These are phyloP conservation scores for Populus hybrid DNA, from an alignment of 441 rosid genomes.

Conservation along the genomic window DNA sequence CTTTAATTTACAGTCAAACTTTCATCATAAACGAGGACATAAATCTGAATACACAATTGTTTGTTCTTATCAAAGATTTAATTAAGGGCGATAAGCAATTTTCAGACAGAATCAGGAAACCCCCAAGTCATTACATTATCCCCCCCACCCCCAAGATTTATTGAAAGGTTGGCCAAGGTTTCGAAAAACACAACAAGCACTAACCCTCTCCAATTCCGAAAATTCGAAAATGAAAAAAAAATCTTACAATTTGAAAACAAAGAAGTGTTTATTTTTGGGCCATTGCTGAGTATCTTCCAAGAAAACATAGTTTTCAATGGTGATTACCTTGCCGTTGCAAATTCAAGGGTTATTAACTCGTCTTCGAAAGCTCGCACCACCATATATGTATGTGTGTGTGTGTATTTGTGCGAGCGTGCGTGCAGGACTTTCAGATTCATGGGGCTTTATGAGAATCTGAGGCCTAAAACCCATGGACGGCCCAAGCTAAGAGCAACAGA, in stretches of 20 bases:
- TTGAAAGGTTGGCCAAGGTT: no score
- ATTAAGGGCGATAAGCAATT: background rate
- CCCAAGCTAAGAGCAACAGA: background rate
- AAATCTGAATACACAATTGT: background rate
- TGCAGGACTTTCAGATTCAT: background rate
- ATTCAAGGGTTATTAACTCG: no score
- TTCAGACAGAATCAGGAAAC: background rate
- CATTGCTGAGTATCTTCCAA: background rate
- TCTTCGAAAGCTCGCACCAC: no score
- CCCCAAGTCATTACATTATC: background rate
- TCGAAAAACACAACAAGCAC: no score
- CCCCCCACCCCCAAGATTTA: no score
- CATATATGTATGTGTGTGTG: no score
- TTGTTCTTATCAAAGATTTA: background rate
- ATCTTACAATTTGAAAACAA: no score
- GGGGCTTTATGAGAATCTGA: background rate
- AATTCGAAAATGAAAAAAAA: background rate
- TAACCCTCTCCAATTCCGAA: background rate
- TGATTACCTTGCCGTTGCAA: no score
- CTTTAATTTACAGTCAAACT: background rate
- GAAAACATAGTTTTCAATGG: no score
- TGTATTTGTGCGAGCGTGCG: no score
- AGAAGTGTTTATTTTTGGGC: background rate
- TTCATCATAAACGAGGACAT: background rate
- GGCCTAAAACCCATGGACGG: slow-evolving; percentile 4